Base-by-base conservation (phyloP, 2,329 filamentous ascomycete genomes). In the Colletotrichum liriopes region DNA sequence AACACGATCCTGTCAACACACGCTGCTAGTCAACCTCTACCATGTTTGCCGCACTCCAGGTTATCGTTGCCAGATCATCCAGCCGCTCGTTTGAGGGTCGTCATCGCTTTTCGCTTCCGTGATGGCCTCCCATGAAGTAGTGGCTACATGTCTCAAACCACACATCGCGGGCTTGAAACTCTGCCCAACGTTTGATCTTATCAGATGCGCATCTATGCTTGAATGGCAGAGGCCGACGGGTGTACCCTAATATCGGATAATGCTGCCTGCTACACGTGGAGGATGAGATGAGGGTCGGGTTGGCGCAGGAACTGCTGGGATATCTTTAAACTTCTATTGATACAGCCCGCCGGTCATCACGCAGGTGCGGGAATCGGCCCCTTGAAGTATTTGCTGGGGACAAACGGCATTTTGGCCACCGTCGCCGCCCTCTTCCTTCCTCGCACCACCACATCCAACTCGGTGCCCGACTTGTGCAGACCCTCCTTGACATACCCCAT, bases 401-500 rank as follows among this genome's bases (percentile, higher is more conserved):
- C 88, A 82, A 97, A 98, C 1, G 95, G 95, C 95, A 98, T 96
- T 86, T 95, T 95, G 11, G 91, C 88, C 41, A 98, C 93, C 4
- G 89, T 88, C 1, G 92, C 95, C 83, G 91, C 91, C 77, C 94
- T 90, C 79, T 89, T 86, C 84, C 92, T 93, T 26, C 94, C 95
- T 65, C 95, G 87, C 2, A 98, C 92, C 49, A 94, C 81, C 5
- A 98, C 91, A 23, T 91, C 89, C 8, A 98, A 85, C 84, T 96
- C 92, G 1, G 94, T 97, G 14, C 94, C 95, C 41, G 89, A 87
- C 88, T 97, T 97, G 82, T 97, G 94, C 80, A 92, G 84, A 0
- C 94, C 94, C 74, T 93, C 91, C 82, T 91, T 90, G 79, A 98
- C 87, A 80, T 98, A 98, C 0, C 92, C 96, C 96, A 99, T 99